phyloP scores from a whole-genome alignment of 768 basidiomycete genomes.

The Mrakia hoshinonis region DNA sequence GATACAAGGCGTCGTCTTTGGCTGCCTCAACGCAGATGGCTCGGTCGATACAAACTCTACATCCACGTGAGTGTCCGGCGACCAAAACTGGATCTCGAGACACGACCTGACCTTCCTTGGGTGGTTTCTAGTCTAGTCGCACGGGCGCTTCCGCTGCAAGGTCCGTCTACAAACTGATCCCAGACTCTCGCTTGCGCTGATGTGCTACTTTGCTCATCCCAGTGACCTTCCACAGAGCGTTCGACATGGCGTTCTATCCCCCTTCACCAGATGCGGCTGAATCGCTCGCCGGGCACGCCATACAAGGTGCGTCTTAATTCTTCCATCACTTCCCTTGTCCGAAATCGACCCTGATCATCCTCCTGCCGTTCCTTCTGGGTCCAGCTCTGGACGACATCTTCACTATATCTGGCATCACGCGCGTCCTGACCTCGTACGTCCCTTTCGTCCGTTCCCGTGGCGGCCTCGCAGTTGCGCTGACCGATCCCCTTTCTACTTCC shows the following conservation, averaged over 20 bases:
- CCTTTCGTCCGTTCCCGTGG: neutral
- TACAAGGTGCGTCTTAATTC: conserved; percentile 45
- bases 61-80: conserved; percentile 50
- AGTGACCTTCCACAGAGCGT: conserved; percentile 74
- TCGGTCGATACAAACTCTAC: conserved; percentile 51
- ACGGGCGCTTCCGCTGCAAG: neutral
- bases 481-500: neutral
- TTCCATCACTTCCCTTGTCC: neutral
- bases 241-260: conserved; percentile 59
- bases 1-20: conserved; percentile 40
- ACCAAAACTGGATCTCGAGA: too few relatives aligned
- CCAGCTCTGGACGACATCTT: neutral
- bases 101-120: too few relatives aligned
- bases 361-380: neutral
- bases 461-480: neutral
- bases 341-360: neutral
- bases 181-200: neutral
- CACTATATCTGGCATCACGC: conserved; percentile 58
- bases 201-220: neutral
- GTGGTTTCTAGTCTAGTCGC: conserved; percentile 17
- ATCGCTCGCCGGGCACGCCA: neutral
- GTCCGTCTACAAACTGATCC: neutral
- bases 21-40: conserved; percentile 31
- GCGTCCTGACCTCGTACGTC: conserved; percentile 65
- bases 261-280: neutral